Evolutionary conservation across 1,139 yeast species (phyloP).

Genomic region (Debaryomyces psychrophilus): DNA sequence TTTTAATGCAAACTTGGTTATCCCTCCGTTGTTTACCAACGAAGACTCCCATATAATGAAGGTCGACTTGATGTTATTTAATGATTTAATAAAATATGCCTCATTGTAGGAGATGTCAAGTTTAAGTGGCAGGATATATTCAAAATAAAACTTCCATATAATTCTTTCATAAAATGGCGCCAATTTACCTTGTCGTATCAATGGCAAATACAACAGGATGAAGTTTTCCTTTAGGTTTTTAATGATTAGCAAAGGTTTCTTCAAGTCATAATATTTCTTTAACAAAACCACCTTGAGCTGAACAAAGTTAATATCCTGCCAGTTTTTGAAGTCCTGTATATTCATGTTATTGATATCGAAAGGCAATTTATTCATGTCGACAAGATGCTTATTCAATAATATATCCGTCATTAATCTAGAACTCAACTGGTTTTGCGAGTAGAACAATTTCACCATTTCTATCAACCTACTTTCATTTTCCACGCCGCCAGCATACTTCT

Average conservation of each 20-base stretch:
- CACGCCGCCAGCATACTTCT: constrained; percentile 26
- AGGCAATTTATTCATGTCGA: constrained; percentile 28
- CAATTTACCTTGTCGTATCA: constrained; percentile 27
- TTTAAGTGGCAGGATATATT: constrained; percentile 28
- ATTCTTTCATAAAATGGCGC: constrained; percentile 46
- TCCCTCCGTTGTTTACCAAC: constrained; percentile 16
- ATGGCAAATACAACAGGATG: constrained; percentile 27
- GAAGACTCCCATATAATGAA: constrained; percentile 48
- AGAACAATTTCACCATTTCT: constrained; percentile 32
- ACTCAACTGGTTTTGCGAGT: constrained; percentile 30
- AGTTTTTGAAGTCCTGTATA: constrained; percentile 10
- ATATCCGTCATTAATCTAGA: constrained; percentile 31
- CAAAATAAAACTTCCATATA: constrained; percentile 47
- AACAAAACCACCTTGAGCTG: constrained; percentile 37
- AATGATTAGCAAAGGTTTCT: constrained; percentile 35
- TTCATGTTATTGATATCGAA: constrained; percentile 19
- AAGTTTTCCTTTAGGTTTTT: constrained; percentile 35
- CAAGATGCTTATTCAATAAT: constrained; percentile 32
- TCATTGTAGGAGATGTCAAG: constrained; percentile 23
- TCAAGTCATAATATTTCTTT: constrained; percentile 39
- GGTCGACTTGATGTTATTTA: constrained; percentile 32
- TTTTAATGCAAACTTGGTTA: constrained; percentile 22
- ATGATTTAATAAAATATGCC: constrained; percentile 25
- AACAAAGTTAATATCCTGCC: constrained; percentile 17
- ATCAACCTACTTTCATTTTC: constrained; percentile 28